Evolutionary conservation across 441 rosid genomes (phyloP).

Genomic region (Euphorbia celastroides): DNA sequence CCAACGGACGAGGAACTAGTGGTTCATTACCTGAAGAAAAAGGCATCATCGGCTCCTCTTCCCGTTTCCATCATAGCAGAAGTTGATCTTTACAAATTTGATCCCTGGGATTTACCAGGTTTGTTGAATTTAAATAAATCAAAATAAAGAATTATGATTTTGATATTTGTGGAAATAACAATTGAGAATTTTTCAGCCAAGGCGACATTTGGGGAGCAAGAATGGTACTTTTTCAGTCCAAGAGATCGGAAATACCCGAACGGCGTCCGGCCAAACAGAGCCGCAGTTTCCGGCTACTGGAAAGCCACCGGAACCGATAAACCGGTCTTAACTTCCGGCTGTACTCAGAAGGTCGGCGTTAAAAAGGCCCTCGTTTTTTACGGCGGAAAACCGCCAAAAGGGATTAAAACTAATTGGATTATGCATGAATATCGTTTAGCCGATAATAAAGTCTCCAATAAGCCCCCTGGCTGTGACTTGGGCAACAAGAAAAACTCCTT

Average conservation of each 20-base stretch:
- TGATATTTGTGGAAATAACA: neutral
- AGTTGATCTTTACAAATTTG: conserved; percentile 75
- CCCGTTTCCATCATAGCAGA: conserved; percentile 79
- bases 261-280: conserved; percentile 88
- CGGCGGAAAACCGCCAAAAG: conserved; percentile 92
- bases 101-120: conserved; percentile 93
- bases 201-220: conserved; percentile 88
- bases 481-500: conserved; percentile 62
- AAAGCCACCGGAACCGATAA: conserved; percentile 96
- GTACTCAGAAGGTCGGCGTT: conserved; percentile 77
- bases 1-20: conserved; percentile 83
- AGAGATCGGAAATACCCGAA: conserved; percentile 91
- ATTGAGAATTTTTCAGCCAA: conserved; percentile 41
- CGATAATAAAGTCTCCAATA: conserved; percentile 47
- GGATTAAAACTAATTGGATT: conserved; percentile 88
- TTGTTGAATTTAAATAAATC: neutral
- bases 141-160: neutral
- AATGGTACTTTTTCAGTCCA: conserved; percentile 94
- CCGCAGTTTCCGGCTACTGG: conserved; percentile 98
- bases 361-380: conserved; percentile 92
- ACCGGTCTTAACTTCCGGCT: conserved; percentile 56
- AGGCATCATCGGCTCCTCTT: conserved; percentile 61
- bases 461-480: conserved; percentile 47
- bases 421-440: conserved; percentile 90
- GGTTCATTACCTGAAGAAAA: conserved; percentile 79